Percentiles rank a stretch among this genome's conserved stretches.
phyloP scores from a whole-genome alignment of 1,284 basidiomycete species.

The Clitocybe nebularis region DNA sequence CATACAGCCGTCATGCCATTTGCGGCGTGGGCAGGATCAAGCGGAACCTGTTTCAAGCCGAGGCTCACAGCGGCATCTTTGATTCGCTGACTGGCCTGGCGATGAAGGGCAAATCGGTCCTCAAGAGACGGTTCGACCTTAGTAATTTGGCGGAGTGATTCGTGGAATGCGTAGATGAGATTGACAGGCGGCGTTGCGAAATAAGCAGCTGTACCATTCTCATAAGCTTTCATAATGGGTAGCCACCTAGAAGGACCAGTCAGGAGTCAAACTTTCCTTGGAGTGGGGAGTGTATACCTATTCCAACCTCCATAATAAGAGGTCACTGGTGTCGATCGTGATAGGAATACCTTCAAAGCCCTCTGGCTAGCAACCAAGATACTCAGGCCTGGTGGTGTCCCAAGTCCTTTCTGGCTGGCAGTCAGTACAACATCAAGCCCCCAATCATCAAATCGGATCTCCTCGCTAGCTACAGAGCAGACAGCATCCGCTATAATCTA shows the following conservation, averaged over 20 bases:
- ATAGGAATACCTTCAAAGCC: conserved; percentile 74
- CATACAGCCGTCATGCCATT: conserved; percentile 90
- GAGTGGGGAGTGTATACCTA: conserved; percentile 42
- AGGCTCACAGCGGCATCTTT: conserved; percentile 69
- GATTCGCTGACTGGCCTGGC: conserved; percentile 68
- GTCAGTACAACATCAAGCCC: conserved; percentile 86
- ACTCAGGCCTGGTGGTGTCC: conserved; percentile 91
- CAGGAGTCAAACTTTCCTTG: not conserved
- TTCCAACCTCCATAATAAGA: conserved; percentile 92
- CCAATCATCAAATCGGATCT: conserved; percentile 95
- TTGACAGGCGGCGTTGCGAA: conserved; percentile 97
- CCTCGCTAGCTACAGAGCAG: conserved; percentile 94
- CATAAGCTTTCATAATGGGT: conserved; percentile 91
- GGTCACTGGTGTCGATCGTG: conserved; percentile 65
- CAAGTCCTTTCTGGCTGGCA: conserved; percentile 94
- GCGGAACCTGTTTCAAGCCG: conserved; percentile 74
- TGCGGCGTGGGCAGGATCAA: conserved; percentile 63
- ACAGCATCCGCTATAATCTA: conserved; percentile 86
- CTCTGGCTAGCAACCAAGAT: conserved; percentile 80
- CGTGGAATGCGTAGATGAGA: conserved; percentile 87
- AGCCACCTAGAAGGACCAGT: conserved; percentile 60
- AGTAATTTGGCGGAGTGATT: conserved; percentile 75
- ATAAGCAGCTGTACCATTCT: conserved; percentile 71
- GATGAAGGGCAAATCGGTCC: conserved; percentile 80
- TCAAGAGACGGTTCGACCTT: conserved; percentile 60